Base-by-base conservation (phyloP, 352 stramenopile genomes). In the Thraustochytrium striatum region DNA sequence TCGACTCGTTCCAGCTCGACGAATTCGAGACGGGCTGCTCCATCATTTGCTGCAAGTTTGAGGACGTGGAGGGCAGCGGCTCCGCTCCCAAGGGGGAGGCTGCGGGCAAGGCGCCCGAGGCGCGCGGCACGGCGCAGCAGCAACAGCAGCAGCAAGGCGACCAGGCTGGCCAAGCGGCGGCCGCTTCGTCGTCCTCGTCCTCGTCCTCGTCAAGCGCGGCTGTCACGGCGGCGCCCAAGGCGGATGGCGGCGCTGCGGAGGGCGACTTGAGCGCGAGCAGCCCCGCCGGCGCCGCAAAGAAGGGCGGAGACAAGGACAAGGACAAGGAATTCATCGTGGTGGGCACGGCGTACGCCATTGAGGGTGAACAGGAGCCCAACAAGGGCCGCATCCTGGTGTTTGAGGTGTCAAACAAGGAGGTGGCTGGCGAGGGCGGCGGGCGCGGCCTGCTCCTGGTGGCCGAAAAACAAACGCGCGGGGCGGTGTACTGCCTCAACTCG, bases 321-420 rank as follows among this genome's bases (percentile, higher is more conserved):
- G 38, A 19, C 7, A 81, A 72, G 59, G 53, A 82, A 41, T 91
- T 84, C 79, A 83, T 91, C 41, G 57, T 91, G 84, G 86, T 88
- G 81, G 89, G 68, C 85, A 90, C 94, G 7, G 94, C 92, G 0
- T 97, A 96, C 83, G 91, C 94, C 8, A 89, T 95, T 59, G 88
- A 96, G 70, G 93, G 97, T 73, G 95, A 98, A 85, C 87, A 93
- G 35, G 94, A 98, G 78, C 93, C 93, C n/a, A 93, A 94, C 72
- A 92, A 96, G 81, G 94, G 94, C 38, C 89, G 94, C 39, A 95
- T 98, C 82, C 83, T 98, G 3, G 90, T 98, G 39, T 97, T 97
- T 81, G 85, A 89, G n/a, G 86, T 94, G 30, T 86, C 85, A 21
- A 89, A 88, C 0, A 75, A 75, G 33, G 52, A 62, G 2, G 11